Conservation (phyloP, 768 basidiomycete genomes). For the Boletus barrowsii region DNA sequence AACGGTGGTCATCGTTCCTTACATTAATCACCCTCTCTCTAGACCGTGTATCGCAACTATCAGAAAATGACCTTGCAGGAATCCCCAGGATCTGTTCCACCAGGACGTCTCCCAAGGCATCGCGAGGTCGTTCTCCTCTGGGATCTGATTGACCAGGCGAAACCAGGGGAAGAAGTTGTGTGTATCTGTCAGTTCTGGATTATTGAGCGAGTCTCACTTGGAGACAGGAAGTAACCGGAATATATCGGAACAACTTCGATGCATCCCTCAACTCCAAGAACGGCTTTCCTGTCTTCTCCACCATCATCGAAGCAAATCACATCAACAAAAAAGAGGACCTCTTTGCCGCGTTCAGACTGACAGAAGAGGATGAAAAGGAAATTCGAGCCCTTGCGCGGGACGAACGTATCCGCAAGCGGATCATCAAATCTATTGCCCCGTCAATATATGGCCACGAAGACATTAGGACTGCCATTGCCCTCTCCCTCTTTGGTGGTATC, state of each 20-base stretch:
- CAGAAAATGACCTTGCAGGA: constrained; percentile 99
- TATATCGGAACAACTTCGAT: constrained; percentile 99
- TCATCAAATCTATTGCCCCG: constrained; percentile 97
- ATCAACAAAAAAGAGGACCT: constrained; percentile 99
- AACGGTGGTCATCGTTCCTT: background rate
- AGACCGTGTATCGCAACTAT: constrained; percentile 98
- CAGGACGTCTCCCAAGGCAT: constrained; percentile 94
- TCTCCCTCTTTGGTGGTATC: constrained; percentile 93
- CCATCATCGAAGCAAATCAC: constrained; percentile 96
- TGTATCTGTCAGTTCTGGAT: constrained; percentile 29
- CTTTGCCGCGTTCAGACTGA: constrained; percentile 96
- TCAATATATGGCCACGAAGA: constrained; percentile 99
- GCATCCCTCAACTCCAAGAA: constrained; percentile 98
- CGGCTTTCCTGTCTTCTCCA: constrained; percentile 99
- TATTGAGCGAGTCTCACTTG: constrained; percentile 6
- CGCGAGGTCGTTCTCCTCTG: constrained; percentile 95
- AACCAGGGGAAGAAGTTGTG: constrained; percentile 98
- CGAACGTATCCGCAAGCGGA: constrained; percentile 93
- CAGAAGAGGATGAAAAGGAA: constrained; percentile 93
- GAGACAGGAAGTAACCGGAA: constrained; percentile 88
- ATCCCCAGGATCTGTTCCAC: constrained; percentile 95
- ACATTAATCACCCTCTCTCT: background rate
- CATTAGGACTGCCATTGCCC: constrained; percentile 95
- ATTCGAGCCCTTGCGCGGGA: constrained; percentile 86
- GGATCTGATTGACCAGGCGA: constrained; percentile 97